These are phyloP conservation scores for Rhinocladiella similis DNA, from an alignment of 2,329 filamentous ascomycete genomes.

Conservation along the genomic window DNA sequence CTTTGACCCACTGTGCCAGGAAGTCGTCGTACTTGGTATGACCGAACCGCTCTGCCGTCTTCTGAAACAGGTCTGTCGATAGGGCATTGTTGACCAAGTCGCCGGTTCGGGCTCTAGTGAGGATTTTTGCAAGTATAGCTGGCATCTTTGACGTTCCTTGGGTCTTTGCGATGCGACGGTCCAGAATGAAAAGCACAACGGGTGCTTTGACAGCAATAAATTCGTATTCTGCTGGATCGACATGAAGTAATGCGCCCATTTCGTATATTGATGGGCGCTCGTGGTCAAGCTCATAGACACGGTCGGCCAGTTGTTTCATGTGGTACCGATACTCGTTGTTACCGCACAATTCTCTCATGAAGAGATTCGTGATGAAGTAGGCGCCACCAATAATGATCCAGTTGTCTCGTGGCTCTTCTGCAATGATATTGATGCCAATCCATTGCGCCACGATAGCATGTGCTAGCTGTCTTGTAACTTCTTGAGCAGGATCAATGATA, in stretches of 20 bases:
- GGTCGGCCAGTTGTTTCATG: slow-evolving; percentile 81
- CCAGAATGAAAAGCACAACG: slow-evolving; percentile 88
- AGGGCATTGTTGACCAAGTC: slow-evolving; percentile 70
- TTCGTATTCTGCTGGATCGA: slow-evolving; percentile 82
- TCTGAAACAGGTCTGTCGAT: slow-evolving; percentile 74
- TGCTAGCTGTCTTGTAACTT: slow-evolving; percentile 76
- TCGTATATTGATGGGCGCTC: slow-evolving; percentile 79
- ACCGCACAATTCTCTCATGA: slow-evolving; percentile 85
- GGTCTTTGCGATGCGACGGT: slow-evolving; percentile 85
- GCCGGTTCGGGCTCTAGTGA: slow-evolving; percentile 82
- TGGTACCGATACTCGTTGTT: slow-evolving; percentile 94
- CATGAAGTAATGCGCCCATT: slow-evolving; percentile 72
- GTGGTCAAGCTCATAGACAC: slow-evolving; percentile 76
- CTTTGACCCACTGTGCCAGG: slow-evolving; percentile 89
- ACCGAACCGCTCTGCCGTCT: slow-evolving; percentile 82
- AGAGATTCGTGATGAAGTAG: slow-evolving; percentile 92
- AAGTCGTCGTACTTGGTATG: slow-evolving; percentile 86
- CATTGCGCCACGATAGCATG: slow-evolving; percentile 88
- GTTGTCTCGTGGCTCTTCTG: slow-evolving; percentile 74
- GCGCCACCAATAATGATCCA: slow-evolving; percentile 91
- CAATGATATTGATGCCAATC: slow-evolving; percentile 89
- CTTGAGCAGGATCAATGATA: slow-evolving; percentile 80
- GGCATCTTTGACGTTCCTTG: slow-evolving; percentile 81
- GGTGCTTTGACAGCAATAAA: slow-evolving; percentile 91
- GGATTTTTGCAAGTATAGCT: slow-evolving; percentile 80